These are phyloP conservation scores for Penicillium chermesinum DNA, from an alignment of 495 filamentous ascomycete species.

Conservation along the genomic window DNA sequence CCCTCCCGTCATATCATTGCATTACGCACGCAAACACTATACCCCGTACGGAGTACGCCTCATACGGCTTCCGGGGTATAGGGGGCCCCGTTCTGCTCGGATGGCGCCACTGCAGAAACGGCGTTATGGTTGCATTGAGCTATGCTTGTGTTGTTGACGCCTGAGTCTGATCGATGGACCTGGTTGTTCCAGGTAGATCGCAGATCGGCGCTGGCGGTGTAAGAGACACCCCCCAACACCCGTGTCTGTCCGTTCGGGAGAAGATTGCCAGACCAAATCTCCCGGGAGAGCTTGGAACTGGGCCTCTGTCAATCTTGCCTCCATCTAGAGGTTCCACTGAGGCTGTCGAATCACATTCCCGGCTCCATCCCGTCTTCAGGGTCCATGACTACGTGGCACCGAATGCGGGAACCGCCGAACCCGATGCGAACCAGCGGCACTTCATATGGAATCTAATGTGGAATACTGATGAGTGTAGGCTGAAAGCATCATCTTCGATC, in stretches of 20 bases:
- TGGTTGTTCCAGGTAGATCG: background rate
- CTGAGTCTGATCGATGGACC: too few species aligned
- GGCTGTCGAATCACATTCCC: background rate
- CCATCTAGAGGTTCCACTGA: background rate
- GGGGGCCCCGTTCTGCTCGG: background rate
- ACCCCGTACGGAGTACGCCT: background rate
- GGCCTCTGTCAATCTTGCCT: background rate
- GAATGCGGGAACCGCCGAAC: background rate
- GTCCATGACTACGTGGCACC: background rate
- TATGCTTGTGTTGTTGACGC: too few species aligned
- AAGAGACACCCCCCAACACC: background rate
- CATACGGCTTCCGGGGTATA: background rate
- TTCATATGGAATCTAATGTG: too few species aligned
- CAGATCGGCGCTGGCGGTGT: conserved; percentile 4
- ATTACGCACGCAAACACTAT: conserved; percentile 8
- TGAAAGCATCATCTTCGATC: too few species aligned
- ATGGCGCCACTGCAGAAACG: too few species aligned
- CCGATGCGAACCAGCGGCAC: background rate
- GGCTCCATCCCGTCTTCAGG: background rate
- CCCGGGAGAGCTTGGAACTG: background rate
- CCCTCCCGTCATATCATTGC: conserved; percentile 3
- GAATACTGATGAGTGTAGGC: too few species aligned
- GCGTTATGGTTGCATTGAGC: too few species aligned
- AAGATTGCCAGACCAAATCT: background rate
- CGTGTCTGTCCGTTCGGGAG: background rate